Evolutionary conservation across 2,329 filamentous ascomycete genomes (phyloP).

Genomic region (Aspergillus sp.): DNA sequence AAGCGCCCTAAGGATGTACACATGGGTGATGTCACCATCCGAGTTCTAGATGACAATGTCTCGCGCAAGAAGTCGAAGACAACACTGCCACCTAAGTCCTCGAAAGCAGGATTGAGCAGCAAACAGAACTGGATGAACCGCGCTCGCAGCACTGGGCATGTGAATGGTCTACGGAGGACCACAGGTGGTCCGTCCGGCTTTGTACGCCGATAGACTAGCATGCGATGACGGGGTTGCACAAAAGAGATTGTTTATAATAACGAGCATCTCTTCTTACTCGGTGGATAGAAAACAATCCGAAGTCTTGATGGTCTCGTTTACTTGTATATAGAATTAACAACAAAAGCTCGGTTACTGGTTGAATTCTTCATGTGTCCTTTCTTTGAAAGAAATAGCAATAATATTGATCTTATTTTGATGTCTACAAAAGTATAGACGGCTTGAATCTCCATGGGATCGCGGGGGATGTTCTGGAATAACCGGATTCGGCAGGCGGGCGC

Average conservation of each 20-base stretch:
- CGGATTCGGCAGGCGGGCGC: conserved; percentile 13
- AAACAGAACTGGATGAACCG: conserved; percentile 41
- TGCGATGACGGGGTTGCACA: too few species aligned
- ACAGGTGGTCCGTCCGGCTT: conserved; percentile 37
- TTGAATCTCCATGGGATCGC: too few species aligned
- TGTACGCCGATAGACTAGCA: conserved; percentile 28
- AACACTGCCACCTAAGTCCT: conserved; percentile 46
- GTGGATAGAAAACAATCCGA: too few species aligned
- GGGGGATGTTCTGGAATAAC: background rate
- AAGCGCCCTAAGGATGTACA: conserved; percentile 52
- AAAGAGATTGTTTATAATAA: too few species aligned
- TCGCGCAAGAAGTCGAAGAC: conserved; percentile 37
- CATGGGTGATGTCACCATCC: conserved; percentile 49
- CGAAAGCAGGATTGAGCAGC: conserved; percentile 36
- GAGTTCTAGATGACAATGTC: conserved; percentile 43
- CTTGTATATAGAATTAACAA: too few species aligned
- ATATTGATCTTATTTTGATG: too few species aligned
- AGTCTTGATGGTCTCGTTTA: too few species aligned
- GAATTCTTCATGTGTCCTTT: too few species aligned
- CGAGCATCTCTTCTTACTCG: too few species aligned
- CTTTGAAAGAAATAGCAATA: too few species aligned
- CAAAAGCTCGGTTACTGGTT: too few species aligned
- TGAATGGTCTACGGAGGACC: conserved; percentile 38
- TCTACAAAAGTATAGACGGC: too few species aligned
- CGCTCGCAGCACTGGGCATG: conserved; percentile 28